Conservation (phyloP, 2,329 filamentous ascomycete species). For the Bipolaris bicolor region DNA sequence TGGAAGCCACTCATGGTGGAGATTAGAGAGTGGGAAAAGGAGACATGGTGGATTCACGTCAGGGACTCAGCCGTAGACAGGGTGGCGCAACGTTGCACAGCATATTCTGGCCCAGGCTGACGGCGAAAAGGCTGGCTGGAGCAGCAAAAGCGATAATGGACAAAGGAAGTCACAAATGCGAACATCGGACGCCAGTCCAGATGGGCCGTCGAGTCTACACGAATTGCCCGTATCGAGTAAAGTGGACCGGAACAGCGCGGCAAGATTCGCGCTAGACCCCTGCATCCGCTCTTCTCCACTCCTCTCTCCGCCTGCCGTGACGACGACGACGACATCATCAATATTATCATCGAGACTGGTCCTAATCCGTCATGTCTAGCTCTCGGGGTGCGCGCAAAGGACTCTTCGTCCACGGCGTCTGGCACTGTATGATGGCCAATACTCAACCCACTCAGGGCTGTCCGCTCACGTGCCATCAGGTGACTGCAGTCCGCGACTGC, state of each 20-base stretch:
- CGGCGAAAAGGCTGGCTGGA: background rate
- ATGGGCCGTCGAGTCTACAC: background rate
- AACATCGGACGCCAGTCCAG: background rate
- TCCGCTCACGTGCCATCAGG: slow-evolving; percentile 42
- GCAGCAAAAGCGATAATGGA: background rate
- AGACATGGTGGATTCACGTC: slow-evolving; percentile 17
- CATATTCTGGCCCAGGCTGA: background rate
- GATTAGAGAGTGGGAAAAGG: slow-evolving; percentile 21
- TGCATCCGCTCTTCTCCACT: background rate
- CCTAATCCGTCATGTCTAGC: slow-evolving; percentile 24
- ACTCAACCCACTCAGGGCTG: background rate
- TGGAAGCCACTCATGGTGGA: slow-evolving; percentile 25
- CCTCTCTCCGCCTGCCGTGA: background rate
- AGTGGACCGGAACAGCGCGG: background rate
- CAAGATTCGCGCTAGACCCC: slow-evolving; percentile 2
- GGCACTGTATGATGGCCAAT: slow-evolving; percentile 31
- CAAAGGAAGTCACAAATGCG: background rate
- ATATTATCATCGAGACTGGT: background rate
- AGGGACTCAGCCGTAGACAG: background rate
- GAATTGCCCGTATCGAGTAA: too few relatives aligned
- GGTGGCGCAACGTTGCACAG: slow-evolving; percentile 1
- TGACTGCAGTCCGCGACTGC: slow-evolving; percentile 62
- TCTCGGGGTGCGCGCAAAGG: slow-evolving; percentile 22
- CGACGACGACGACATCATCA: background rate
- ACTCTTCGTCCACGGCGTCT: slow-evolving; percentile 33